Percentiles rank a stretch among this genome's conserved stretches.
These are phyloP conservation scores for Clonostachys rhizophaga DNA, from an alignment of 2,329 filamentous ascomycete species.

Conservation along the genomic window DNA sequence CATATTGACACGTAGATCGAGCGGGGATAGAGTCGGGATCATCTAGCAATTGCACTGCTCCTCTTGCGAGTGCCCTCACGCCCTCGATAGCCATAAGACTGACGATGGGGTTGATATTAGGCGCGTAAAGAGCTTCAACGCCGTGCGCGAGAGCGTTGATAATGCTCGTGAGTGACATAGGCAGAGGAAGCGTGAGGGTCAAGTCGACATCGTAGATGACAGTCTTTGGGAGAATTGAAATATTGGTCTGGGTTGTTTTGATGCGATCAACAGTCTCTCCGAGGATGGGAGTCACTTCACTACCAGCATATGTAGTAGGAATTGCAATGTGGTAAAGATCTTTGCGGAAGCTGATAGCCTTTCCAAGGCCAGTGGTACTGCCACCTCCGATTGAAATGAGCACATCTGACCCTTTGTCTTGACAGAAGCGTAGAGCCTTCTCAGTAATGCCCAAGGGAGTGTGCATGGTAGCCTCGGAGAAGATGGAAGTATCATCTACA, in stretches of 20 bases:
- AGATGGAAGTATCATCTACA: constrained; percentile 13
- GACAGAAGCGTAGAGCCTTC: constrained; percentile 42
- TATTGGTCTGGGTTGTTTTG: constrained; percentile 53
- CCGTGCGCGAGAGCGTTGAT: constrained; percentile 58
- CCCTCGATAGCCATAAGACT: constrained; percentile 54
- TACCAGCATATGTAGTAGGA: constrained; percentile 56
- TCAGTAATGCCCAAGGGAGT: constrained; percentile 54
- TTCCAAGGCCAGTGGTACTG: constrained; percentile 55
- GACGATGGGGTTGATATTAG: constrained; percentile 56
- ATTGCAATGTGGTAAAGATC: constrained; percentile 49
- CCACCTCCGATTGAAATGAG: constrained; percentile 58
- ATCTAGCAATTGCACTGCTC: constrained; percentile 46
- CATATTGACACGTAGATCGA: constrained; percentile 45
- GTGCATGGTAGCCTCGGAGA: constrained; percentile 56
- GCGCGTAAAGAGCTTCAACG: constrained; percentile 59
- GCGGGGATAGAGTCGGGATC: constrained; percentile 37
- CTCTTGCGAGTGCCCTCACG: constrained; percentile 42
- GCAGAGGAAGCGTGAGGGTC: constrained; percentile 50
- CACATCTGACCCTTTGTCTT: constrained; percentile 39
- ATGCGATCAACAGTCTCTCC: constrained; percentile 54
- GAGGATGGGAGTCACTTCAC: constrained; percentile 61
- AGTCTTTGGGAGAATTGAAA: constrained; percentile 52
- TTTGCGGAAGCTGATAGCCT: constrained; percentile 50
- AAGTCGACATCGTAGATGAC: constrained; percentile 63
- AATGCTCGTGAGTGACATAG: constrained; percentile 51